Evolutionary conservation across 1,139 yeast genomes (phyloP).

Genomic region (Geotrichum australiense): DNA sequence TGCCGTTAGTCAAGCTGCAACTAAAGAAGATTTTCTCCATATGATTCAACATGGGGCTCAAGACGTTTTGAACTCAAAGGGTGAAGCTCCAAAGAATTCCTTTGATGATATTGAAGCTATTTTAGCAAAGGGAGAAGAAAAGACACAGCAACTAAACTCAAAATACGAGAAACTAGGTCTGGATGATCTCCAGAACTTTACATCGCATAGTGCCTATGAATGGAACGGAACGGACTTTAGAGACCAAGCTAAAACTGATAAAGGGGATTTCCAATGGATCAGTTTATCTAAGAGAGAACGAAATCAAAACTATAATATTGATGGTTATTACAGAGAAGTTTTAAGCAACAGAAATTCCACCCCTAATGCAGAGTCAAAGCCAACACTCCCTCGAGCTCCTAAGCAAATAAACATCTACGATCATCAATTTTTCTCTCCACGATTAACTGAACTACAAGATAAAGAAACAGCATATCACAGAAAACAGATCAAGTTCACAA

Average conservation of each 20-base stretch:
- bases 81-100: constrained; percentile 25
- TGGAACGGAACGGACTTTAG: constrained; percentile 95
- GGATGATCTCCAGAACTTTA: constrained; percentile 86
- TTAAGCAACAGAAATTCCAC: constrained; percentile 31
- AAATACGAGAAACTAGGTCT: constrained; percentile 80
- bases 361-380: constrained; percentile 37
- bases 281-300: constrained; percentile 86
- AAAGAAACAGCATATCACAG: constrained; percentile 75
- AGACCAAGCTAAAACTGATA: constrained; percentile 38
- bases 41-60: constrained; percentile 98
- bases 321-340: constrained; percentile 80
- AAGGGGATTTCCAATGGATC: constrained; percentile 49
- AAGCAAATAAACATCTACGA: constrained; percentile 68
- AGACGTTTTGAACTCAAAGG: constrained; percentile 52
- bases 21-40: constrained; percentile 78
- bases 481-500: constrained; percentile 64
- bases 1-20: constrained; percentile 43
- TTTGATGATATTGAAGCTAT: constrained; percentile 77
- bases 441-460: constrained; percentile 56
- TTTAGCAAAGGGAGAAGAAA: constrained; percentile 68
- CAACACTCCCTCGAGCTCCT: constrained; percentile 56
- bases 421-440: constrained; percentile 78
- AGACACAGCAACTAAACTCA: constrained; percentile 67
- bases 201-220: constrained; percentile 86
- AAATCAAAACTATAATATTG: constrained; percentile 82